A percentile compares a stretch with the other conserved stretches of the same genome.
Conservation (phyloP, 495 filamentous ascomycete genomes). For the Penicillium goetzii region DNA sequence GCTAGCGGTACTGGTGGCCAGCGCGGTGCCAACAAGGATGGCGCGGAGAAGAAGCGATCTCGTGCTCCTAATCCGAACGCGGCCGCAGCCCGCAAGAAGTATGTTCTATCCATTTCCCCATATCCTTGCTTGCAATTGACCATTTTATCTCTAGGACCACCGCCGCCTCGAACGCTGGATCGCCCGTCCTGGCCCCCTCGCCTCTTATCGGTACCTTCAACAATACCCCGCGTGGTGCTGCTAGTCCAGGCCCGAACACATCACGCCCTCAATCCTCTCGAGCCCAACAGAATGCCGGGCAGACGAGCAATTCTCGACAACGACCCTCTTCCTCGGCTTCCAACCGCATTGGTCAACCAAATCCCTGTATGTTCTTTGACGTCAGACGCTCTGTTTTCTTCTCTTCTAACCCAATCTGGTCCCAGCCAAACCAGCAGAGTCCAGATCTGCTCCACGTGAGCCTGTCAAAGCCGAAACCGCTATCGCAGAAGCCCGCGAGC, state of each 20-base stretch:
- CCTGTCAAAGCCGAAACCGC: slow-evolving; percentile 35
- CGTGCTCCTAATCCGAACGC: slow-evolving; percentile 62
- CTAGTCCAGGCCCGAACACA: slow-evolving; percentile 48
- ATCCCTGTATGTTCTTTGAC: slow-evolving; percentile 32
- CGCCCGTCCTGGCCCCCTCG: slow-evolving; percentile 73
- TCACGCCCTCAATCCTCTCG: slow-evolving; percentile 64
- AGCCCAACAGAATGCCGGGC: slow-evolving; percentile 68
- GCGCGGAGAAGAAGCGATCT: slow-evolving; percentile 72
- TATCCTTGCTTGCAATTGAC: slow-evolving; percentile 15
- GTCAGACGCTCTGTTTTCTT: background rate
- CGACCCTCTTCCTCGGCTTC: slow-evolving; percentile 64
- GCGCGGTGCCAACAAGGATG: slow-evolving; percentile 59
- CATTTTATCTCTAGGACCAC: slow-evolving; percentile 46
- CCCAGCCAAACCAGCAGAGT: slow-evolving; percentile 43
- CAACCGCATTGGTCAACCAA: slow-evolving; percentile 43
- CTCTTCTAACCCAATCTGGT: slow-evolving; percentile 11
- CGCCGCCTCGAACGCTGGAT: slow-evolving; percentile 56
- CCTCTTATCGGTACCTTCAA: slow-evolving; percentile 67
- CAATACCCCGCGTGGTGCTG: slow-evolving; percentile 49
- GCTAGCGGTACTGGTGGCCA: slow-evolving; percentile 58
- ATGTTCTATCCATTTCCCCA: slow-evolving; percentile 28
- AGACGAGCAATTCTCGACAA: slow-evolving; percentile 58
- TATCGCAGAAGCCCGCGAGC: slow-evolving; percentile 34
- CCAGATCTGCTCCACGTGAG: slow-evolving; percentile 38
- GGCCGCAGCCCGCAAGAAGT: slow-evolving; percentile 72